Percentiles rank a stretch among this genome's conserved stretches.
phyloP scores from a whole-genome alignment of 768 basidiomycete species.

The Phaeotremella skinneri region DNA sequence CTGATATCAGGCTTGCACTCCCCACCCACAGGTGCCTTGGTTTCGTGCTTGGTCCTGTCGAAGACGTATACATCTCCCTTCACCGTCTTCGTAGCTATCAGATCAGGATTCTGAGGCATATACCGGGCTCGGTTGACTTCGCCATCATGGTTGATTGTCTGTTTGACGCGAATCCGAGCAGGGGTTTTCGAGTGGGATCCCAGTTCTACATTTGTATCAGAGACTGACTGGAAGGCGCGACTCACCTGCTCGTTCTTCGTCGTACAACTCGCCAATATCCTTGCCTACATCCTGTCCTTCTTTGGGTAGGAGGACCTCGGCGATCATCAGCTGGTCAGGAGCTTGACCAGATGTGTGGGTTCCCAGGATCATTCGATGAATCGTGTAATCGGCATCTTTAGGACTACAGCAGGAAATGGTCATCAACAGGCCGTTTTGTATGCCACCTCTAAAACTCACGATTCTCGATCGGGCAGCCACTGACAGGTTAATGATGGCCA shows the following conservation, averaged over 20 bases:
- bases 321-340: constrained; percentile 93
- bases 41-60: constrained; percentile 94
- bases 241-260: constrained; percentile 76
- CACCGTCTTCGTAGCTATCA: constrained; percentile 91
- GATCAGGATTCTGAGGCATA: constrained; percentile 97
- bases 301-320: constrained; percentile 87
- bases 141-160: constrained; percentile 89
- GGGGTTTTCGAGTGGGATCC: constrained; percentile 86
- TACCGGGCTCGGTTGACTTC: constrained; percentile 97
- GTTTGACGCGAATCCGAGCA: constrained; percentile 82
- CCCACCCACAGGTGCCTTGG: constrained; percentile 80
- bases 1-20: constrained; percentile 86
- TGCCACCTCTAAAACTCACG: constrained; percentile 57
- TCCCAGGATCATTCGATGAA: constrained; percentile 89
- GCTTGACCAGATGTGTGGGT: constrained; percentile 96
- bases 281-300: constrained; percentile 64
- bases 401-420: constrained; percentile 60
- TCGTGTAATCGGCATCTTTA: constrained; percentile 86
- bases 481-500: constrained; percentile 98
- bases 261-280: constrained; percentile 69
- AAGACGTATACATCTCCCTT: constrained; percentile 91
- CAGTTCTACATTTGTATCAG: constrained; percentile 59
- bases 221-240: neutral
- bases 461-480: constrained; percentile 97
- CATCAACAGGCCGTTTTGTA: constrained; percentile 2